Conservation (phyloP, 2,329 filamentous ascomycete species). For the Trichophyton mentagrophytes region DNA sequence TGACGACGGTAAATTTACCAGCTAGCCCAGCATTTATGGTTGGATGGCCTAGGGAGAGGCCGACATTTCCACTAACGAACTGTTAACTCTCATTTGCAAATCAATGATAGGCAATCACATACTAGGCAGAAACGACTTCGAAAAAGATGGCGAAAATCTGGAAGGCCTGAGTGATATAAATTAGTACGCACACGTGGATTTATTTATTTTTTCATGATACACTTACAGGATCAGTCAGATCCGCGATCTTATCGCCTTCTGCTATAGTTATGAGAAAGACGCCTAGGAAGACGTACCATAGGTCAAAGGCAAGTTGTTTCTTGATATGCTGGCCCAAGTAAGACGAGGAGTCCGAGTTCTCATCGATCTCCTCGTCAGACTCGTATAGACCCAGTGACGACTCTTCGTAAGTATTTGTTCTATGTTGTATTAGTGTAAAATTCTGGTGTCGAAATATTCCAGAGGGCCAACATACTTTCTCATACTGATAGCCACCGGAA, state of each 20-base stretch:
- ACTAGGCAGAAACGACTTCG: slow-evolving; percentile 32
- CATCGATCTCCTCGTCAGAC: slow-evolving; percentile 15
- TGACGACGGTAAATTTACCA: slow-evolving; percentile 35
- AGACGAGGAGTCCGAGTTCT: slow-evolving; percentile 18
- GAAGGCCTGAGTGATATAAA: slow-evolving; percentile 8
- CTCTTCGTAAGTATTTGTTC: slow-evolving; percentile 56
- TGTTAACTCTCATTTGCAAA: slow-evolving; percentile 8
- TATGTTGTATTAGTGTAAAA: background rate
- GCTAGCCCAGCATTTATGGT: slow-evolving; percentile 21
- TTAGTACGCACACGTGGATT: background rate
- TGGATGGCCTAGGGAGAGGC: slow-evolving; percentile 24
- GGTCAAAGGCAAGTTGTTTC: slow-evolving; percentile 52
- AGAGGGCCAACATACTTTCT: slow-evolving; percentile 35
- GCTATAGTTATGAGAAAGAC: slow-evolving; percentile 40
- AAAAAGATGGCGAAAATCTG: slow-evolving; percentile 27
- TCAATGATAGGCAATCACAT: slow-evolving; percentile 10
- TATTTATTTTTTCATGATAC: background rate
- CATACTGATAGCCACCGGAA: slow-evolving; percentile 87
- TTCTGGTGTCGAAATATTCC: background rate
- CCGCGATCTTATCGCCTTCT: slow-evolving; percentile 30
- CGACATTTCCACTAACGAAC: slow-evolving; percentile 22
- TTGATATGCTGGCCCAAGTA: slow-evolving; percentile 46
- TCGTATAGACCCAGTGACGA: slow-evolving; percentile 46
- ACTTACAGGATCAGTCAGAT: slow-evolving; percentile 18
- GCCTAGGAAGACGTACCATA: slow-evolving; percentile 52